Percentiles rank a stretch among this genome's conserved stretches.
Evolutionary conservation across 495 filamentous ascomycete genomes (phyloP).

Genomic region (Neurospora sp.): DNA sequence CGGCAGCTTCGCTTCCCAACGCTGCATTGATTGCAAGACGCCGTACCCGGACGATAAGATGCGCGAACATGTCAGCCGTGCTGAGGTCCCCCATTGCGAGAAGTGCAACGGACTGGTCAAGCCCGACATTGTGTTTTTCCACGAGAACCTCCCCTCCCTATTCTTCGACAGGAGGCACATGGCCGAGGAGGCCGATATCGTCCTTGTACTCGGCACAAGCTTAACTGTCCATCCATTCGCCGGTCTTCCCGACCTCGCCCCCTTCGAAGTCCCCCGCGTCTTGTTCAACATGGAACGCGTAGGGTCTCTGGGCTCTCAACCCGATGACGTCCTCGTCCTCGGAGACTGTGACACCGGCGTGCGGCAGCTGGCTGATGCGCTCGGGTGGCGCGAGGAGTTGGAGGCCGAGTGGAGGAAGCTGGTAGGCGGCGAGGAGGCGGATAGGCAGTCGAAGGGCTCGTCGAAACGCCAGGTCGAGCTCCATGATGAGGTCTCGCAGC

Average conservation of each 20-base stretch:
- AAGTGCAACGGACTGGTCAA: constrained; percentile 78
- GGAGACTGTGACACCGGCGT: constrained; percentile 67
- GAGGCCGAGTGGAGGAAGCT: constrained; percentile 39
- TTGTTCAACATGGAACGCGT: constrained; percentile 85
- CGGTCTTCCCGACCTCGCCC: constrained; percentile 55
- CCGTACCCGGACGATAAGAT: constrained; percentile 63
- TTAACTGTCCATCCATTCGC: constrained; percentile 86
- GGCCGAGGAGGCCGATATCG: constrained; percentile 59
- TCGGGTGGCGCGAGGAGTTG: constrained; percentile 83
- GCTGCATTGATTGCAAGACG: constrained; percentile 77
- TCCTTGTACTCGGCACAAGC: constrained; percentile 87
- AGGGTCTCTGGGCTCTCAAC: constrained; percentile 57
- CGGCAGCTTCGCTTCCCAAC: constrained; percentile 82
- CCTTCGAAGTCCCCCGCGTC: constrained; percentile 55
- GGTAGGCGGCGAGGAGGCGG: constrained; percentile 33
- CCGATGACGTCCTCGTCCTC: constrained; percentile 29
- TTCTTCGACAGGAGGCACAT: constrained; percentile 55
- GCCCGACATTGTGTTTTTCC: constrained; percentile 96
- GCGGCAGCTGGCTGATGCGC: constrained; percentile 64
- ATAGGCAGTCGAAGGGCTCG: constrained; percentile 23
- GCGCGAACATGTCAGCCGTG: constrained; percentile 50
- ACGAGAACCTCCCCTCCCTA: constrained; percentile 54
- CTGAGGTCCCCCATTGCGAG: constrained; percentile 58
- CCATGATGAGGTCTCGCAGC: constrained; percentile 23
- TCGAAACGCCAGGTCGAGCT: constrained; percentile 14